phyloP scores from a whole-genome alignment of 208 protist species.

The Trypanosoma scelopori region DNA sequence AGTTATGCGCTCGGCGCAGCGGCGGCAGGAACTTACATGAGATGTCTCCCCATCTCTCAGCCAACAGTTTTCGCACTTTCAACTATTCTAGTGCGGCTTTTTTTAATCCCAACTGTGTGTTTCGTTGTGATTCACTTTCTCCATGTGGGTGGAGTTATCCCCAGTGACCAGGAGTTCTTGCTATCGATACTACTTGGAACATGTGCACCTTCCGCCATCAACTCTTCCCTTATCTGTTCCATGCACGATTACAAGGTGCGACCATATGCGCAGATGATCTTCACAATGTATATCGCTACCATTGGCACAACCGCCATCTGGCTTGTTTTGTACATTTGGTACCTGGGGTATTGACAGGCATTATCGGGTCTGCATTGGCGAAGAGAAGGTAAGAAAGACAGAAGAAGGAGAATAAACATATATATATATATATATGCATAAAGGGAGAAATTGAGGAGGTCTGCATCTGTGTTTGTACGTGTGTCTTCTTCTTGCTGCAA shows the following conservation, averaged over 20 bases:
- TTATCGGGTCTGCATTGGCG: no score
- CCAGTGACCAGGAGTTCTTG: constrained; percentile 16
- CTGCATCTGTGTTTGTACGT: no score
- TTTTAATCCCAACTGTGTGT: constrained; percentile 30
- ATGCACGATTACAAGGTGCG: constrained; percentile 24
- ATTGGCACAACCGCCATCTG: constrained; percentile 23
- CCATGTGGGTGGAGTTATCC: constrained; percentile 15
- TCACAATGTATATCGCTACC: constrained; percentile 21
- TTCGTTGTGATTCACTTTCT: constrained; percentile 36
- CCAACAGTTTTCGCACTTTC: constrained; percentile 35
- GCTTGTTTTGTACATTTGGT: constrained; percentile 29
- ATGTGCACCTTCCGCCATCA: constrained; percentile 31
- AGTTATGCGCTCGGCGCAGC: not conserved
- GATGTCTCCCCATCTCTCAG: not conserved
- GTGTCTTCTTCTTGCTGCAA: no score
- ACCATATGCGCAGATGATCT: constrained; percentile 26
- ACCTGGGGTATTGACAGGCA: constrained; percentile 9
- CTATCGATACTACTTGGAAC: constrained; percentile 23
- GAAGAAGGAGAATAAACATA: no score
- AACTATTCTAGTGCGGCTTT: constrained; percentile 44
- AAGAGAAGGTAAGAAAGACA: no score
- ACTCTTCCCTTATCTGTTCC: constrained; percentile 29
- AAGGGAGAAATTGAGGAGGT: no score
- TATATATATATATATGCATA: no score
- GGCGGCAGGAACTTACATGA: not conserved